Evolutionary conservation across 148 eudicot species (phyloP), one percentile per base, ranked within the genome.

Genomic region (Limonium bicolor): DNA sequence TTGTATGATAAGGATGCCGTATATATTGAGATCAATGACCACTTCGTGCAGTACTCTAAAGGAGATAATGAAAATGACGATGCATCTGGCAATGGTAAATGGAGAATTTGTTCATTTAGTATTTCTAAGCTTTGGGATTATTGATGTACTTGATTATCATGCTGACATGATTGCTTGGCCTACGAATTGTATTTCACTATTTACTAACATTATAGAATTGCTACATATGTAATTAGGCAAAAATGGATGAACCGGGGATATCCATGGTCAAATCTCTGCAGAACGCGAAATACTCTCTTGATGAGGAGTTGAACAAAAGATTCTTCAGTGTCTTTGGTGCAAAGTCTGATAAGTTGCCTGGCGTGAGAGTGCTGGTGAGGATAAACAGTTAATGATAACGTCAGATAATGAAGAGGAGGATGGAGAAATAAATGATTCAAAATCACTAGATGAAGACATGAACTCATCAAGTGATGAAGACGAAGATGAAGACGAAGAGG

Each of bases 1-100:
- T 36, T 84, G 8, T 77, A 80, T 68, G 97, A 84, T 55, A 84
- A 84, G 57, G 95, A 84, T 84, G 97, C 87, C 55, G 76, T 90
- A 20, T 84, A 90, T 62, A 74, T 84, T 50, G 71, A 84, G 58
- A 84, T 90, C 39, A 77, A 80, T 58, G 95, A 84, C 48, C 87
- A 75, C 50, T 76, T 80, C 28, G 97, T 90, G 44, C 97, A 84
- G 73, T 90, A 53, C 55, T 84, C 95, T 35, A 78, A 78, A 69
- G 71, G 42, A 41, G 81, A 74, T 40, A 75, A 71, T 48, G 77
- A 66, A 48, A 64, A 66, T 53, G 71, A 46, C 17, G 71, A 41
- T 47, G 50, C 50, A 20, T 39, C 48, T 28, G 28, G 33, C 20
- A 67, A 67, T 80, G 83, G 86, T 86, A 54, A 18, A 19, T 35